These are phyloP conservation scores for Xylaria sp. DNA, from an alignment of 2,329 filamentous ascomycete species.

Conservation along the genomic window DNA sequence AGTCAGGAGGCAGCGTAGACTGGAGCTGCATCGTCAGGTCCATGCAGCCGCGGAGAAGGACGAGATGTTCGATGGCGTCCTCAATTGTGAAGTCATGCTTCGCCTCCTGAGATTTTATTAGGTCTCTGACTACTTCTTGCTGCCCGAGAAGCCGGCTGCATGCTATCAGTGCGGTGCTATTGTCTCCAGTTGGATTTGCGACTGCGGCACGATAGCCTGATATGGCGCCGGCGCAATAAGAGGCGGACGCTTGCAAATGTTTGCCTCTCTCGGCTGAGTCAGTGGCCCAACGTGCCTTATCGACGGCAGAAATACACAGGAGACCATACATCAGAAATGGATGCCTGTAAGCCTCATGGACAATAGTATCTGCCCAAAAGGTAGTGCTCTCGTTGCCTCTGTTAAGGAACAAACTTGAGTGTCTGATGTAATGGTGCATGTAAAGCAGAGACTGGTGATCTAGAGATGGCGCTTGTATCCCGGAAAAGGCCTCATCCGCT, in stretches of 20 bases:
- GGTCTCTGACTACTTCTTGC: slow-evolving; percentile 24
- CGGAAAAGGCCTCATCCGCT: not conserved
- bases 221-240: slow-evolving; percentile 33
- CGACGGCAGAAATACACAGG: slow-evolving; percentile 27
- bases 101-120: slow-evolving; percentile 20
- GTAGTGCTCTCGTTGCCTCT: slow-evolving; percentile 28
- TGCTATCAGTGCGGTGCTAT: slow-evolving; percentile 31
- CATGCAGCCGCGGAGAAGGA: slow-evolving; percentile 30
- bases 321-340: slow-evolving; percentile 32
- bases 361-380: slow-evolving; percentile 28
- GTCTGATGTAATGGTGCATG: slow-evolving; percentile 33
- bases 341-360: slow-evolving; percentile 28
- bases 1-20: slow-evolving; percentile 22
- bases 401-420: slow-evolving; percentile 23
- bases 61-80: slow-evolving; percentile 28
- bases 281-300: slow-evolving; percentile 27
- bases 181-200: slow-evolving; percentile 18
- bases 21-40: slow-evolving; percentile 30
- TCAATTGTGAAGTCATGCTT: slow-evolving; percentile 27
- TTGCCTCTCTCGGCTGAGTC: slow-evolving; percentile 12
- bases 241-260: slow-evolving; percentile 27
- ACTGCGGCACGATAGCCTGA: slow-evolving; percentile 32
- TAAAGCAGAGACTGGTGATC: slow-evolving; percentile 30
- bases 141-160: slow-evolving; percentile 32
- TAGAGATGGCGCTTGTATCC: slow-evolving; percentile 22